Conservation (phyloP, 176 grass and related monocot species). For the Zea mays region Zm-B73-REFERENCE-NAM-5.0 NC_050096.1:188243001-188243500, state of each 20-base stretch:
- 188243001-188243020: slow-evolving; percentile 20
- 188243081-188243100: slow-evolving; percentile 30
- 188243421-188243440: slow-evolving; percentile 30
- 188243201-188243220: slow-evolving; percentile 36
- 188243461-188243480: not conserved
- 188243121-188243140: slow-evolving; percentile 17
- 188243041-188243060: not conserved
- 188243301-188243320: slow-evolving; percentile 18
- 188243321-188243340: not conserved
- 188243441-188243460: slow-evolving; percentile 9
- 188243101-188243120: slow-evolving; percentile 30
- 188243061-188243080: slow-evolving; percentile 27
- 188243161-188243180: slow-evolving; percentile 41
- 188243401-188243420: slow-evolving; percentile 28
- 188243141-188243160: slow-evolving; percentile 13
- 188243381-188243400: slow-evolving; percentile 1
- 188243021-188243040: slow-evolving; percentile 17
- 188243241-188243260: not conserved
- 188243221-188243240: slow-evolving; percentile 33
- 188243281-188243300: too few relatives aligned
- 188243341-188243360: not conserved
- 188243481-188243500: slow-evolving; percentile 30
- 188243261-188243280: slow-evolving; percentile 20
- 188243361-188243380: not conserved
- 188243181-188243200: slow-evolving; percentile 28